phyloP scores from a whole-genome alignment of 148 eudicot genomes.

The Nyssa sinensis region DNA sequence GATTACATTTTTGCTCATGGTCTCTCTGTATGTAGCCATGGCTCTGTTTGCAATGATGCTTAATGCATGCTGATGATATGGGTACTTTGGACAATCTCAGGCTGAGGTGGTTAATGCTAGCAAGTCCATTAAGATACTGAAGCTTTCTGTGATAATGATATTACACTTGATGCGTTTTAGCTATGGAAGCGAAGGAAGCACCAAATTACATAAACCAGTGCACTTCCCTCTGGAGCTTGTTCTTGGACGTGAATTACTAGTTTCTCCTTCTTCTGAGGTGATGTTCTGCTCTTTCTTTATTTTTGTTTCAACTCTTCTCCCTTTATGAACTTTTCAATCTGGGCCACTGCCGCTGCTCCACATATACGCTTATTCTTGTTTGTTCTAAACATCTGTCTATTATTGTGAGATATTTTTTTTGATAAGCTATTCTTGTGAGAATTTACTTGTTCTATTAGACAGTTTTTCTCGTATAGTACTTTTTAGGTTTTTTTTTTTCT shows the following conservation, averaged over 20 bases:
- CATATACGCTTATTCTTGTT: too few relatives aligned
- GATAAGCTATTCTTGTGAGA: too few relatives aligned
- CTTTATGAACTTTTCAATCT: too few relatives aligned
- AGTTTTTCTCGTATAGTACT: too few relatives aligned
- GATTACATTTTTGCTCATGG: background rate
- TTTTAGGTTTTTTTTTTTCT: too few relatives aligned
- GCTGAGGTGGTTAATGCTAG: constrained; percentile 79
- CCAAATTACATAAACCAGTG: constrained; percentile 74
- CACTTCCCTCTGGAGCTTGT: constrained; percentile 73
- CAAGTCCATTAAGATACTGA: constrained; percentile 64
- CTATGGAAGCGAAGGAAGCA: constrained; percentile 80
- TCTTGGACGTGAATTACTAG: constrained; percentile 62
- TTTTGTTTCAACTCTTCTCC: background rate
- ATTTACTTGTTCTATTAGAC: too few relatives aligned
- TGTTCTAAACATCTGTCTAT: too few relatives aligned
- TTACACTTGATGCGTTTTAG: constrained; percentile 85
- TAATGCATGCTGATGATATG: background rate
- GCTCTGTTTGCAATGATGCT: background rate
- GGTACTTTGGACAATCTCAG: constrained; percentile 30
- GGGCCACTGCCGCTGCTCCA: too few relatives aligned
- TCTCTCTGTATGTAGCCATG: background rate
- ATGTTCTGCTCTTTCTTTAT: background rate
- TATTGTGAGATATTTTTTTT: too few relatives aligned
- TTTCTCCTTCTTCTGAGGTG: constrained; percentile 69
- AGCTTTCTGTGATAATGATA: constrained; percentile 73